Base-by-base conservation (phyloP, 1,284 basidiomycete genomes). In the Porogramme epimiltina region DNA sequence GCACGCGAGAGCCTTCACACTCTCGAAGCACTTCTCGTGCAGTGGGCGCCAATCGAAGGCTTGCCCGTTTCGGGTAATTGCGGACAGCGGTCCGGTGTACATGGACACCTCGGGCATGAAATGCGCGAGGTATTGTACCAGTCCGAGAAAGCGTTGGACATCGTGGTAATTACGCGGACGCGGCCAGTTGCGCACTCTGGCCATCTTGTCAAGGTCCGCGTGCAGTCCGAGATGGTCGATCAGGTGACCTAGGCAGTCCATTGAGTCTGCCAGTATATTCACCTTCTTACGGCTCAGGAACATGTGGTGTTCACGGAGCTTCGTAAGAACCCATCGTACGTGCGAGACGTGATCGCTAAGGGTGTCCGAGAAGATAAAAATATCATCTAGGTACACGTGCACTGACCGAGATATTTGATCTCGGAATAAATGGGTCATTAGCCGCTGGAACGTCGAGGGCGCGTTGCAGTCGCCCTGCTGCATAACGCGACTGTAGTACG, bases 111-210 rank as follows among this genome's bases (percentile, higher is more conserved):
- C 63, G 0, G 70, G 73, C 41, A 77, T 55, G 18, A 46, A 46
- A 22, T 68, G 62, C 0, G 66, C 60, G 2, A 78, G 47, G 55
- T 76, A 78, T 19, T 75, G 62, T 0, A 76, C 64, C 0, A 73
- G 54, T 1, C 73, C 75, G 0, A 77, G 47, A 40, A 77, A 77
- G 15, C 62, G 49, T 39, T 71, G 70, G 0, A 78, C 59, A 16
- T 74, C 69, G n/a, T 72, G 10, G 34, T 37, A 37, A 5, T 9
- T 61, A 0, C 60, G 42, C 0, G 73, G 76, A 0, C 43, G 52
- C 10, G 47, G 45, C 63, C 64, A 68, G 0, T 53, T 34, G 0
- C 41, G 20, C 13, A 67, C 47, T 1, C 40, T 16, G 1, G 37
- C 44, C 62, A 68, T 62, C 44, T 70, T 68, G 38, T 66, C 61